Evolutionary conservation across 257 asterid species (phyloP).

Genomic region (Gentiana macrophylla): DNA sequence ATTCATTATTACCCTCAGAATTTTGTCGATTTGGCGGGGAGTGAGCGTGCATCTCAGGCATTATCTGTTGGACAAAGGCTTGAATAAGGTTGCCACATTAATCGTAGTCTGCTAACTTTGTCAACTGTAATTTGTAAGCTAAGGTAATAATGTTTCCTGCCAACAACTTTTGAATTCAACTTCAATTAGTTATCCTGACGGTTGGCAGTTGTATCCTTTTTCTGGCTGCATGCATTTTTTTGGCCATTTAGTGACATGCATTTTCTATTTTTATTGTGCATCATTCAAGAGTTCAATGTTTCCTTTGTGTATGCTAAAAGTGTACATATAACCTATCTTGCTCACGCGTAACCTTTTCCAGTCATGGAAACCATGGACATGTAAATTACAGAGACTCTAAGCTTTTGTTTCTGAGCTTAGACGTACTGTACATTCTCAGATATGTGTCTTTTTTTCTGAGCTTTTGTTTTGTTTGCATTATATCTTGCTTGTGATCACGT

Average conservation of each 20-base stretch:
- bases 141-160: slow-evolving; percentile 18
- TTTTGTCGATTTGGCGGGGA: slow-evolving; percentile 47
- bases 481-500: no score
- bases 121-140: slow-evolving; percentile 52
- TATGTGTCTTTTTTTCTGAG: no score
- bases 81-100: slow-evolving; percentile 43
- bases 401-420: no score
- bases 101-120: slow-evolving; percentile 39
- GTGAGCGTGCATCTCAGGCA: slow-evolving; percentile 42
- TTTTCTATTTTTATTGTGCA: not conserved
- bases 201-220: no score
- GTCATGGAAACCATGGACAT: no score
- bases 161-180: not conserved
- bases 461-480: no score
- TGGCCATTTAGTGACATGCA: not conserved
- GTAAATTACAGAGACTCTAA: no score
- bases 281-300: not conserved
- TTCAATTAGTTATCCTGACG: not conserved
- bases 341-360: no score
- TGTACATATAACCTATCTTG: no score
- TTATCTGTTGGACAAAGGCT: slow-evolving; percentile 30
- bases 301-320: not conserved
- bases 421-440: no score
- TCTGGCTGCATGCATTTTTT: no score
- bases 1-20: slow-evolving; percentile 31